These are phyloP conservation scores for Salinomyces thailandicus DNA, from an alignment of 2,329 filamentous ascomycete species.

Conservation along the genomic window DNA sequence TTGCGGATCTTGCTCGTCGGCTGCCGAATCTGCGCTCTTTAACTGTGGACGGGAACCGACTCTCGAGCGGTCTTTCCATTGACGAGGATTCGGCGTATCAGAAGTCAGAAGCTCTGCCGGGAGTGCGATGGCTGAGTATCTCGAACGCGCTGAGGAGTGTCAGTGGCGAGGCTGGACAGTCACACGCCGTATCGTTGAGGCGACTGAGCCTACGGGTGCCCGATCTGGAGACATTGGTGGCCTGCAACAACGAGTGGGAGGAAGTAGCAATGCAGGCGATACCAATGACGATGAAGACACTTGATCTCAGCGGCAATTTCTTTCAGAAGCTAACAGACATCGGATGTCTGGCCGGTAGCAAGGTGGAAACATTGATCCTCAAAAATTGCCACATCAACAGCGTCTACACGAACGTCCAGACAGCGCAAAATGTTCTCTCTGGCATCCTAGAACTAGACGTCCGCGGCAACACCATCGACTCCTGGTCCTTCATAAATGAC, in stretches of 20 bases:
- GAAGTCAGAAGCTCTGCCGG: background rate
- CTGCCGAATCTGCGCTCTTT: slow-evolving; percentile 49
- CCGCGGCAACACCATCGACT: slow-evolving; percentile 36
- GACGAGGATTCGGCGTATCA: background rate
- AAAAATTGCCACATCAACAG: background rate
- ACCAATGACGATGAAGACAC: slow-evolving; percentile 32
- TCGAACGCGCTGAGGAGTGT: slow-evolving; percentile 38
- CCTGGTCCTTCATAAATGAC: slow-evolving; percentile 64
- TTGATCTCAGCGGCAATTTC: slow-evolving; percentile 64
- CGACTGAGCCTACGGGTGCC: slow-evolving; percentile 41
- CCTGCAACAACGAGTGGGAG: slow-evolving; percentile 8
- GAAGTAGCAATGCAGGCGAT: background rate
- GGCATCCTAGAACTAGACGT: slow-evolving; percentile 33
- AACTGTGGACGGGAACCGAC: slow-evolving; percentile 51
- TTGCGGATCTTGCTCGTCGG: slow-evolving; percentile 60
- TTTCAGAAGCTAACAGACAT: slow-evolving; percentile 54
- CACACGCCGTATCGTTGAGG: slow-evolving; percentile 2
- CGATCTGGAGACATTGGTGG: slow-evolving; percentile 43
- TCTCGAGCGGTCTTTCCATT: slow-evolving; percentile 30
- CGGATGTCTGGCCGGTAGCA: background rate
- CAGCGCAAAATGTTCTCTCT: no score
- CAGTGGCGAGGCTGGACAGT: slow-evolving; percentile 21
- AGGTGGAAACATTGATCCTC: background rate
- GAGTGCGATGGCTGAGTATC: slow-evolving; percentile 30
- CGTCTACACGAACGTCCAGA: no score